Conservation (phyloP, 768 basidiomycete genomes). For the Mycena metata region DNA sequence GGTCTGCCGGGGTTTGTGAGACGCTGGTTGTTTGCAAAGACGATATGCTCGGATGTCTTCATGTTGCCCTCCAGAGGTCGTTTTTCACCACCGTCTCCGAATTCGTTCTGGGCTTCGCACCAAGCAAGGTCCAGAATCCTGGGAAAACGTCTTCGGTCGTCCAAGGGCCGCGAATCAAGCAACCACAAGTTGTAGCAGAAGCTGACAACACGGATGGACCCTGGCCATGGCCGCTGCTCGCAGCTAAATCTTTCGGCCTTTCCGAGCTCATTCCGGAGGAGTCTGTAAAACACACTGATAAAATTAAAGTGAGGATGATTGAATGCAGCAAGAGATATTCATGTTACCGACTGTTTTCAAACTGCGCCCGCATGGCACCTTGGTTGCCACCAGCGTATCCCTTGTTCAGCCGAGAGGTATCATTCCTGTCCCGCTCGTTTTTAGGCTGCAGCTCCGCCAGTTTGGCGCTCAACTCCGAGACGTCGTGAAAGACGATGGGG, state of each 20-base stretch:
- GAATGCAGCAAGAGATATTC: not conserved
- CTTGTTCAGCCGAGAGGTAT: constrained; percentile 32
- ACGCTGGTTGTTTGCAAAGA: not conserved
- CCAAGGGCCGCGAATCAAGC: not conserved
- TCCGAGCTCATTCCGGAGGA: not conserved
- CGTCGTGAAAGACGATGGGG: constrained; percentile 25
- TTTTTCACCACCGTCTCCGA: not conserved
- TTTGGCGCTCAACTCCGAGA: constrained; percentile 17
- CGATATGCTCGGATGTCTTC: constrained; percentile 2
- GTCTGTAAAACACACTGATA: constrained; percentile 26
- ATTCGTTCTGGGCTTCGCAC: constrained; percentile 23
- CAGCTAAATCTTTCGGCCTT: constrained; percentile 4
- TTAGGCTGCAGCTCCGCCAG: constrained; percentile 16
- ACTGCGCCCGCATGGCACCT: constrained; percentile 18
- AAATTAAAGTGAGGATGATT: no score
- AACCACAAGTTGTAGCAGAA: constrained; percentile 29
- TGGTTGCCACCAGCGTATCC: not conserved
- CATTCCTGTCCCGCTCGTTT: not conserved
- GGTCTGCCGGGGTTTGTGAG: not conserved
- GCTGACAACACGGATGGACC: constrained; percentile 18
- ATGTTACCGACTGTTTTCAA: constrained; percentile 32
- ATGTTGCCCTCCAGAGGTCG: not conserved
- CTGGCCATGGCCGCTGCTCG: constrained; percentile 16
- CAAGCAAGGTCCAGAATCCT: constrained; percentile 23
- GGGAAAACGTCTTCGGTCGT: constrained; percentile 6